A percentile compares a stretch with the other conserved stretches of the same genome.
These are phyloP conservation scores for Arthrinium puccinioides DNA, from an alignment of 2,329 filamentous ascomycete species.

Conservation along the genomic window DNA sequence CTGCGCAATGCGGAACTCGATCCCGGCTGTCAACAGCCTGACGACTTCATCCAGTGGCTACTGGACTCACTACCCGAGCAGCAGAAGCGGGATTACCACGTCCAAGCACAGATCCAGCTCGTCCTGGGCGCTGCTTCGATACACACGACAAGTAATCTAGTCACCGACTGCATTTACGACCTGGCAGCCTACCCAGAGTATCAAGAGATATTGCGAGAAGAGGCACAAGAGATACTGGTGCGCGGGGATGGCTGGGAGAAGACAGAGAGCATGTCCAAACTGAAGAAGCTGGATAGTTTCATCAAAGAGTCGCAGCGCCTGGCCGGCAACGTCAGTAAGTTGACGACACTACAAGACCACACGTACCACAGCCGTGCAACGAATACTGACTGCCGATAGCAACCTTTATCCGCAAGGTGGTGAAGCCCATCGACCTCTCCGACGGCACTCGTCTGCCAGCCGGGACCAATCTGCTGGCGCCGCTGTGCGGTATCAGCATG, in stretches of 20 bases:
- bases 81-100: slow-evolving; percentile 26
- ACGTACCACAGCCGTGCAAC: no score
- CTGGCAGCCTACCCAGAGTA: slow-evolving; percentile 42
- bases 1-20: slow-evolving; percentile 30
- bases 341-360: no score
- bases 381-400: no score
- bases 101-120: slow-evolving; percentile 34
- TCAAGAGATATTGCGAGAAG: slow-evolving; percentile 41
- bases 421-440: slow-evolving; percentile 42
- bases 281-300: slow-evolving; percentile 34
- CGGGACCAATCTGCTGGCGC: slow-evolving; percentile 34
- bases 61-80: slow-evolving; percentile 28
- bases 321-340: slow-evolving; percentile 25
- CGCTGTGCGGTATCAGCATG: slow-evolving; percentile 25
- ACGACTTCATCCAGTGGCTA: slow-evolving; percentile 42
- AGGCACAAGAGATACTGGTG: slow-evolving; percentile 33
- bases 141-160: slow-evolving; percentile 39
- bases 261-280: slow-evolving; percentile 26
- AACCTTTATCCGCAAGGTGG: slow-evolving; percentile 42
- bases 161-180: slow-evolving; percentile 44
- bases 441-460: slow-evolving; percentile 43
- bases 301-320: slow-evolving; percentile 29
- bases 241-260: slow-evolving; percentile 25
- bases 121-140: slow-evolving; percentile 41
- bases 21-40: slow-evolving; percentile 28